Conservation (phyloP, 2,329 filamentous ascomycete genomes). For the Xylaria sp. region DNA sequence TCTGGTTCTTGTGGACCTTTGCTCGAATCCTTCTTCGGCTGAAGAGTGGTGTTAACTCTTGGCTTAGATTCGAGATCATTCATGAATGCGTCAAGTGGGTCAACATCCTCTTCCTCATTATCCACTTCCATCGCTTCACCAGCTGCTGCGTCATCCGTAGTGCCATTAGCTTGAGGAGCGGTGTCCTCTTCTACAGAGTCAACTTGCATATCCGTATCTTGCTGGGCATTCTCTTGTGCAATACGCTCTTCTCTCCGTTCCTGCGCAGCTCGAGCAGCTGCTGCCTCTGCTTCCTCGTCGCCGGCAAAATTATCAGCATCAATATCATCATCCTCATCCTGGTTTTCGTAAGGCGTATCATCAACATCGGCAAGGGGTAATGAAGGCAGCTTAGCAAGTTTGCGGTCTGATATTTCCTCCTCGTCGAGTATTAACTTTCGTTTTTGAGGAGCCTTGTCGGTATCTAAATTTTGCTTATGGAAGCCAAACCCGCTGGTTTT, state of each 20-base stretch:
- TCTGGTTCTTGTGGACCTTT: slow-evolving; percentile 75
- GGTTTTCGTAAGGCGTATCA: slow-evolving; percentile 67
- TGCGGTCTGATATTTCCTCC: slow-evolving; percentile 85
- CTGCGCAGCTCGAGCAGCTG: slow-evolving; percentile 84
- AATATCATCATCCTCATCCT: slow-evolving; percentile 71
- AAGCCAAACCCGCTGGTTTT: slow-evolving; percentile 89
- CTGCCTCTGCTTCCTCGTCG: slow-evolving; percentile 87
- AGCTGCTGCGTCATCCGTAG: slow-evolving; percentile 37
- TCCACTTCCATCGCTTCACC: slow-evolving; percentile 67
- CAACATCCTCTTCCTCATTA: slow-evolving; percentile 76
- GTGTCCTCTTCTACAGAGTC: slow-evolving; percentile 46
- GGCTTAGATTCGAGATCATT: slow-evolving; percentile 66
- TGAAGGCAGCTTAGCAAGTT: slow-evolving; percentile 88
- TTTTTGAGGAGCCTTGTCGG: slow-evolving; percentile 73
- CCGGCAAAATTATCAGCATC: slow-evolving; percentile 81
- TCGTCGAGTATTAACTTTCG: slow-evolving; percentile 87
- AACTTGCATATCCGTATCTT: slow-evolving; percentile 55
- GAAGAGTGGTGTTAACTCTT: slow-evolving; percentile 41
- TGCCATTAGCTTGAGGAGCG: slow-evolving; percentile 41
- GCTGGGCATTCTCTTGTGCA: slow-evolving; percentile 62
- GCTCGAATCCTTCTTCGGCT: slow-evolving; percentile 53
- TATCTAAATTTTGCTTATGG: slow-evolving; percentile 71
- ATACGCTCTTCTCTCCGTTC: slow-evolving; percentile 81
- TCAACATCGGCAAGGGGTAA: slow-evolving; percentile 73
- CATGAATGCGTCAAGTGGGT: slow-evolving; percentile 99